Evolutionary conservation across 257 asterid species (phyloP).

Genomic region (Paraleonurus japonicus): DNA sequence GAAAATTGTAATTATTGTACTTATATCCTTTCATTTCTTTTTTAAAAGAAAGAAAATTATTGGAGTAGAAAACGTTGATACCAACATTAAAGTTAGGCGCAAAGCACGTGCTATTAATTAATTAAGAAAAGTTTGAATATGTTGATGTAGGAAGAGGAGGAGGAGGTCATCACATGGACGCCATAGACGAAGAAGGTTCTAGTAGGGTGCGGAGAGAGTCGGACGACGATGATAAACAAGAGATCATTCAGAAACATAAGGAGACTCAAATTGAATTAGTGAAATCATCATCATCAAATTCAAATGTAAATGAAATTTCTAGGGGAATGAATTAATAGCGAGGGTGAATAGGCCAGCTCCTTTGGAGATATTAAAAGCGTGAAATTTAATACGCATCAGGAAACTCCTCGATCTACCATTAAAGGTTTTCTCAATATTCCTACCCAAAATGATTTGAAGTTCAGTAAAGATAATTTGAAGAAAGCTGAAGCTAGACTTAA

Average conservation of each 20-base stretch:
- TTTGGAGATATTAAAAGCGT: constrained; percentile 40
- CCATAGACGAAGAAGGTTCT: constrained; percentile 37
- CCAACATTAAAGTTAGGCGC: no score
- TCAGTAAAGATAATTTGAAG: constrained; percentile 47
- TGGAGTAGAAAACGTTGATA: no score
- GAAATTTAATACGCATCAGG: constrained; percentile 34
- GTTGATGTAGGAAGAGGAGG: constrained; percentile 28
- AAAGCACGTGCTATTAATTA: background rate
- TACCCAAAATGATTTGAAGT: constrained; percentile 36
- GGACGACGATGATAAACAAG: no score
- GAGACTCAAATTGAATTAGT: no score
- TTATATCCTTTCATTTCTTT: background rate
- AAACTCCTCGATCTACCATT: constrained; percentile 44
- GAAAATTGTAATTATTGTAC: no score
- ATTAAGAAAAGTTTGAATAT: background rate
- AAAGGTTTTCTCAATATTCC: constrained; percentile 40
- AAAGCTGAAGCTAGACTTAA: constrained; percentile 44
- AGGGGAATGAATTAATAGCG: background rate
- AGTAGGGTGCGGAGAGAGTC: constrained; percentile 11
- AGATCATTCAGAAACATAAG: no score
- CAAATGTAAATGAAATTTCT: no score
- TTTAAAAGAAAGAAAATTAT: no score
- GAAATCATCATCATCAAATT: no score
- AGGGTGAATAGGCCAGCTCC: constrained; percentile 30
- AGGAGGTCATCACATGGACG: constrained; percentile 25